Base-by-base conservation (phyloP, 768 basidiomycete species). In the Psilocybe azurescens region DNA sequence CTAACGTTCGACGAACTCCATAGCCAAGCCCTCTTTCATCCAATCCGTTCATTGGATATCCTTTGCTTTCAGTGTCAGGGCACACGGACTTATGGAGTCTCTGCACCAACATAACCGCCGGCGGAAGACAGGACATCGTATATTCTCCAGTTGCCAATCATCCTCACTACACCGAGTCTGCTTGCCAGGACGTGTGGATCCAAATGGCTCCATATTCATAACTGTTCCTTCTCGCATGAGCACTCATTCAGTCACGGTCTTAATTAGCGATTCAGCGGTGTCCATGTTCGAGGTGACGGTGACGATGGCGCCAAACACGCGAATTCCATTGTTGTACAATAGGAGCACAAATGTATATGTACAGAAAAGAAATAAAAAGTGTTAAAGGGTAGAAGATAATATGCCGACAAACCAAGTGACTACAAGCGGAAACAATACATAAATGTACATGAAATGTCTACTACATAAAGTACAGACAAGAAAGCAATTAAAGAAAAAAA, bases 71-170 rank as follows among this genome's bases (percentile, higher is more conserved):
- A 2, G 64, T 62, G 3, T 62, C 60, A 18, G 64, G 65, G 29
- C 47, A 65, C 24, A 60, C 64, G 9, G 64, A 67, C 46, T 53
- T 66, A 36, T 73, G 72, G 72, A 63, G 67, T 29, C 60, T 73
- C 3, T 71, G 69, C 28, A 66, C 67, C 4, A 73, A 73, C 56
- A 66, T 58, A 47, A 70, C 69, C 9, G 67, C 70, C 1, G 62
- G 36, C 20, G 64, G 65, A 30, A 64, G 71, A 32, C 62, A 66
- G n/a, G 72, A 73, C 54, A 53, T 74, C 29, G 72, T 74, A 7
- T 74, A 68, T 61, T 66, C 70, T 24, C 69, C 73, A 1, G 58
- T 72, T 16, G 65, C 58, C 3, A 70, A 67, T 49, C 69, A 72
- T 54, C 66, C 70, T 4, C 62, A 74, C 55, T 74, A 74, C 53